Base-by-base conservation (phyloP, 1,284 basidiomycete species). In the Ganoderma sinense region DNA sequence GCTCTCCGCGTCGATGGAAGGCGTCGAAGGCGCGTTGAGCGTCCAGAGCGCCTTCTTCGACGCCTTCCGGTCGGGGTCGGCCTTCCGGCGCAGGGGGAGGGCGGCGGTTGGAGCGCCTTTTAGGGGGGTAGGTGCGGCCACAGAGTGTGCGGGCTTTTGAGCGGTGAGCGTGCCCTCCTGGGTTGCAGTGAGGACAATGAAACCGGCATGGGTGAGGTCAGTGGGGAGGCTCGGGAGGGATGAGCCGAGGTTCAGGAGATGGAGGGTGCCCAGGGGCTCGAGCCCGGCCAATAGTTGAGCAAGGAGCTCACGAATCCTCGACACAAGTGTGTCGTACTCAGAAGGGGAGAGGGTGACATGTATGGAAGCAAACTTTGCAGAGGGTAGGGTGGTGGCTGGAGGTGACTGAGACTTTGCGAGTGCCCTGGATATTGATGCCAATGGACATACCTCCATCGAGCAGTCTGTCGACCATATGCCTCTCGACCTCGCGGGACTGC, bases 41-140 rank as follows among this genome's bases (percentile, higher is more conserved):
- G 93, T 83, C 94, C 94, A 96, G 16, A 96, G 83, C 0, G 92
- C 91, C 77, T 92, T 92, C 80, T 94, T 95, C 64, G 89, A 88
- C 7, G 91, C 83, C 76, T 86, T 88, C 56, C 87, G 84, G 51
- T 87, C 89, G 10, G 87, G 83, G 75, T 90, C 89, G 18, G 78
- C 74, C 77, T 85, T 89, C 67, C 86, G 85, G 45, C 83, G 85
- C 62, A 86, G 82, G 48, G 83, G 82, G 26, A 88, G 81, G 18
- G 86, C 82, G 4, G 80, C 73, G 11, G 78, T 77, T 4, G 80
- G 73, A 11, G 78, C 76, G 6, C 74, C 70, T 69, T 85, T 82
- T 67, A 86, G 74, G 8, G 73, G 67, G 11, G 68, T 26, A 7
- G 84, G 74, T 26, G 82, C 73, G 51, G 79, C 77, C 16, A 82